These are phyloP conservation scores for Malassezia sympodialis DNA, from an alignment of 1,284 basidiomycete species.

Conservation along the genomic window DNA sequence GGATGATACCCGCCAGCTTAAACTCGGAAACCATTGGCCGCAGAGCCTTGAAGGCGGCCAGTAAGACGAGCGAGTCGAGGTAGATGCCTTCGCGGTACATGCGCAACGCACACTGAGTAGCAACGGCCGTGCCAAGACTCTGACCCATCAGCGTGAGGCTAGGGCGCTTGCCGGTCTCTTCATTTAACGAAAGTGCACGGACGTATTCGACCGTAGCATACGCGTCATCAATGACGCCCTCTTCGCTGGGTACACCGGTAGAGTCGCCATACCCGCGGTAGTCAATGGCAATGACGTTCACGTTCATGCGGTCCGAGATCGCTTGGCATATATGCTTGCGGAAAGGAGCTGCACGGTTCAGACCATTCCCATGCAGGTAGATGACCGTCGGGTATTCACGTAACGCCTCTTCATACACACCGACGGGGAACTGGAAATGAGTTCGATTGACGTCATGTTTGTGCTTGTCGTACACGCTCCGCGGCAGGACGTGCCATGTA, in stretches of 20 bases:
- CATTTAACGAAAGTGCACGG: constrained; percentile 29
- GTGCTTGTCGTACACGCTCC: constrained; percentile 16
- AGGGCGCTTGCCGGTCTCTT: constrained; percentile 39
- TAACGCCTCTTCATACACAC: constrained; percentile 17
- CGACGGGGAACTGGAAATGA: neutral
- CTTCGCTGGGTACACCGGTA: constrained; percentile 63
- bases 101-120: constrained; percentile 57
- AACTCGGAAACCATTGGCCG: constrained; percentile 62
- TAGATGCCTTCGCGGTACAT: constrained; percentile 49
- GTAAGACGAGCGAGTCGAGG: constrained; percentile 59
- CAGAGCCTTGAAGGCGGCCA: constrained; percentile 68
- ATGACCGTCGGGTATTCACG: constrained; percentile 23
- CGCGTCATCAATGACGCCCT: constrained; percentile 66
- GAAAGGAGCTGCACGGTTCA: constrained; percentile 59
- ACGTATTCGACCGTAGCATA: constrained; percentile 72
- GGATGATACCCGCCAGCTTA: constrained; percentile 54
- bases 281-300: constrained; percentile 73
- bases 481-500: constrained; percentile 10
- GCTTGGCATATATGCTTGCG: constrained; percentile 60
- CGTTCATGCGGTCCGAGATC: constrained; percentile 58
- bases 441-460: neutral
- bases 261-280: constrained; percentile 90
- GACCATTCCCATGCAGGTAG: constrained; percentile 78
- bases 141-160: constrained; percentile 67
- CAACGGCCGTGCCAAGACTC: constrained; percentile 70